Conservation (phyloP, 176 grass and related monocot genomes). For the Zoysia japonica region DNA sequence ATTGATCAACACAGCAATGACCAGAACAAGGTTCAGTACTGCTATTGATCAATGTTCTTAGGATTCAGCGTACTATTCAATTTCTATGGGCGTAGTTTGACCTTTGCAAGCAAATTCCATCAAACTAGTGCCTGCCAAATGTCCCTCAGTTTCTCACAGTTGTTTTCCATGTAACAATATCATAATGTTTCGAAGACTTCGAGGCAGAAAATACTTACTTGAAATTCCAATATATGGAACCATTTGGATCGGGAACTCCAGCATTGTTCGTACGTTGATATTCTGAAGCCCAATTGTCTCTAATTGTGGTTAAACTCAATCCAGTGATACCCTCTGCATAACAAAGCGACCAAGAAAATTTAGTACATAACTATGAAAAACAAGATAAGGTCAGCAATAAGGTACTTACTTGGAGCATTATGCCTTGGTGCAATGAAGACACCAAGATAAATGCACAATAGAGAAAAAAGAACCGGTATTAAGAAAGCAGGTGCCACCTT, state of each 20-base stretch:
- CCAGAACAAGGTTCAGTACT: background rate
- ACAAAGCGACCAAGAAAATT: constrained; percentile 28
- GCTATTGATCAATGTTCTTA: constrained; percentile 17
- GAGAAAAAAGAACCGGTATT: constrained; percentile 88
- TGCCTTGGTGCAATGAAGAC: constrained; percentile 88
- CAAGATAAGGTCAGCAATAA: background rate
- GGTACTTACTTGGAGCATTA: constrained; percentile 72
- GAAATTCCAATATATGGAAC: constrained; percentile 94
- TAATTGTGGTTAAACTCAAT: constrained; percentile 74
- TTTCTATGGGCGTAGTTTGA: background rate
- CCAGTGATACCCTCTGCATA: constrained; percentile 83
- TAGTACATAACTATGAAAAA: constrained; percentile 33
- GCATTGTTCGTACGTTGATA: constrained; percentile 96
- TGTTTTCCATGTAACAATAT: constrained; percentile 5
- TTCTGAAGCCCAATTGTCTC: constrained; percentile 83
- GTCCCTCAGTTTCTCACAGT: constrained; percentile 8
- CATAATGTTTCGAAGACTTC: constrained; percentile 2
- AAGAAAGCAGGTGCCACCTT: constrained; percentile 92
- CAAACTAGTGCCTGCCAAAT: background rate
- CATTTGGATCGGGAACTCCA: constrained; percentile 86
- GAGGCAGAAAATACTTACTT: constrained; percentile 64
- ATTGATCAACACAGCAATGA: constrained; percentile 2
- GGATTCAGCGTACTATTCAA: constrained; percentile 18
- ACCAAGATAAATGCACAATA: constrained; percentile 93
- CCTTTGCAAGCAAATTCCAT: background rate